A percentile compares a stretch with the other conserved stretches of the same genome.
These are phyloP conservation scores for Neofusicoccum sp. DNA, from an alignment of 2,329 filamentous ascomycete species.

Conservation along the genomic window DNA sequence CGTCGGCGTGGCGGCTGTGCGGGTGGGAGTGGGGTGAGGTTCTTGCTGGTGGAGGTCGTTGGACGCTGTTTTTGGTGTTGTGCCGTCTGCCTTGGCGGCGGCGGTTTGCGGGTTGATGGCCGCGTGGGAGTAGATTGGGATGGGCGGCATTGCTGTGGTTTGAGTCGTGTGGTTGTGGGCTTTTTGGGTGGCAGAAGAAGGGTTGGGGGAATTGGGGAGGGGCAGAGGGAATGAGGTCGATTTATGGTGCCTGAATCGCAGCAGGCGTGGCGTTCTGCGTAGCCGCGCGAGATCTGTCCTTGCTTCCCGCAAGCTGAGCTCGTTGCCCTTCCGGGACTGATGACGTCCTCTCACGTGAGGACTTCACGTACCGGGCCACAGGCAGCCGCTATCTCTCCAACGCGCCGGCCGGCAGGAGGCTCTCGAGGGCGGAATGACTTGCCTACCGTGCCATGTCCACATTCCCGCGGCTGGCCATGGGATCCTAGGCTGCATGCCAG, in stretches of 20 bases:
- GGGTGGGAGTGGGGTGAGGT: conserved; percentile 32
- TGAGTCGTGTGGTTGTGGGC: not conserved
- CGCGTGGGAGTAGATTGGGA: conserved; percentile 47
- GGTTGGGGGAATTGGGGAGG: not conserved
- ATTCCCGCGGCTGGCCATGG: not conserved
- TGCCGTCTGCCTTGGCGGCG: conserved; percentile 22
- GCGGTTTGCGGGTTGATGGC: conserved; percentile 40
- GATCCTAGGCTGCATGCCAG: not conserved
- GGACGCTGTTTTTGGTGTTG: conserved; percentile 30
- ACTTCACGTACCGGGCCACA: not conserved
- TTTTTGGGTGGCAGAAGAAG: not conserved
- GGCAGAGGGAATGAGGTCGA: not conserved
- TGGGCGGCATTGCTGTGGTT: conserved; percentile 44
- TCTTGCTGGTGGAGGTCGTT: conserved; percentile 30
- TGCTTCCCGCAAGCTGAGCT: conserved; percentile 5
- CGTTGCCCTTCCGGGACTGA: conserved; percentile 3
- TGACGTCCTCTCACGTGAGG: conserved; percentile 17
- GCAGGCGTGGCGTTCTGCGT: not conserved
- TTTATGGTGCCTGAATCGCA: not conserved
- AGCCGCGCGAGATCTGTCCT: not conserved
- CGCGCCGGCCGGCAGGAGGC: not conserved
- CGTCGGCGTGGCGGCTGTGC: conserved; percentile 36
- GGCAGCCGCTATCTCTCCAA: not conserved
- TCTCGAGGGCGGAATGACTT: no score
- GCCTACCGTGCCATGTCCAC: not conserved